Evolutionary conservation across 768 basidiomycete genomes (phyloP).

Genomic region (Mycena belliarum): DNA sequence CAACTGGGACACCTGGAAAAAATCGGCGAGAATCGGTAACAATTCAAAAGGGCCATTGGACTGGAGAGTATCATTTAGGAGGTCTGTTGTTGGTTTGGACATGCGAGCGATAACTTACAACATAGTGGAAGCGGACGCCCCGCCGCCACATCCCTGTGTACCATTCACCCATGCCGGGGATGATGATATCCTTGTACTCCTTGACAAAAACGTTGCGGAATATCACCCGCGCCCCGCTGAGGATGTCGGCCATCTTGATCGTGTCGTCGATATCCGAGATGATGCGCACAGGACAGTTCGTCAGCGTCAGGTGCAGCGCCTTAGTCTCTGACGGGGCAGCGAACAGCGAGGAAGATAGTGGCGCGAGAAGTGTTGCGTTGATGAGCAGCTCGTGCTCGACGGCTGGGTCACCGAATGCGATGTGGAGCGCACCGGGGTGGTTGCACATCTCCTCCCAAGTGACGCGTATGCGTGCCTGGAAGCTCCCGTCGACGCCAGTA

Average conservation of each 20-base stretch:
- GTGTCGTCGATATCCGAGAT: conserved; percentile 97
- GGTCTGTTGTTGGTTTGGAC: neutral
- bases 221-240: conserved; percentile 74
- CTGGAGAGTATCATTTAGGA: conserved; percentile 41
- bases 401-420: conserved; percentile 55
- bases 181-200: conserved; percentile 73
- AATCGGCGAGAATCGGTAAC: conserved; percentile 75
- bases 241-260: conserved; percentile 77
- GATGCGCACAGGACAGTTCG: conserved; percentile 67
- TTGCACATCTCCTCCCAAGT: conserved; percentile 69
- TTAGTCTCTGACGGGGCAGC: conserved; percentile 25
- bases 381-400: conserved; percentile 59
- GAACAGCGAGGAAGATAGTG: conserved; percentile 1
- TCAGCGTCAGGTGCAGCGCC: conserved; percentile 48
- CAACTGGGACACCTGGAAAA: conserved; percentile 67
- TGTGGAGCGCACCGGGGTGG: conserved; percentile 57
- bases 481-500: conserved; percentile 73
- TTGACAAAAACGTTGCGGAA: conserved; percentile 94
- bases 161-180: conserved; percentile 84
- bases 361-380: conserved; percentile 47
- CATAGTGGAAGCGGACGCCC: conserved; percentile 86
- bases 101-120: conserved; percentile 51
- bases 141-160: conserved; percentile 65
- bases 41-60: conserved; percentile 90
- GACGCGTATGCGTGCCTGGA: conserved; percentile 62